phyloP scores from a whole-genome alignment of 805 yeast species.

The Hanseniaspora thailandica region DNA sequence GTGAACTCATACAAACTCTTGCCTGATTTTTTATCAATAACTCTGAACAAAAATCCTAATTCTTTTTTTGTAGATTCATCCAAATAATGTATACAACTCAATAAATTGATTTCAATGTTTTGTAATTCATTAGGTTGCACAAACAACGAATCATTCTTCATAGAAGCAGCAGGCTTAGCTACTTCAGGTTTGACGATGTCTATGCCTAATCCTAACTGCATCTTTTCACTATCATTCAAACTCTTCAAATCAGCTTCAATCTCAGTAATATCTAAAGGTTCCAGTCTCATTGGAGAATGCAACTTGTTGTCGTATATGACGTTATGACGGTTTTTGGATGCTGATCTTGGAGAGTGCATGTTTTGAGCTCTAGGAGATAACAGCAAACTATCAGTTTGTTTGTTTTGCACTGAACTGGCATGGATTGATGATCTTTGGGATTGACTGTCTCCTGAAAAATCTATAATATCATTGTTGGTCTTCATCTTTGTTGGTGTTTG shows the following conservation, averaged over 20 bases:
- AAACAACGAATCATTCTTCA: conserved; percentile 31
- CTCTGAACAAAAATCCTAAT: conserved; percentile 43
- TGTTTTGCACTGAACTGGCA: neutral
- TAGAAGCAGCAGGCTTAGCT: neutral
- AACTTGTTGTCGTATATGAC: conserved; percentile 27
- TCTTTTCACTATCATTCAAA: conserved; percentile 2
- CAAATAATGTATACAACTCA: conserved; percentile 46
- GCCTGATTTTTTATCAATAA: conserved; percentile 47
- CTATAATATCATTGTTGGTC: neutral
- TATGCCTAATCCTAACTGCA: neutral
- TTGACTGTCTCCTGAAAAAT: neutral
- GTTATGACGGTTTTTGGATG: conserved; percentile 24
- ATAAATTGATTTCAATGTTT: conserved; percentile 38
- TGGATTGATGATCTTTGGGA: conserved; percentile 10
- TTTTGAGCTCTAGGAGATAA: conserved; percentile 16
- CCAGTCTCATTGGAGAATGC: conserved; percentile 26
- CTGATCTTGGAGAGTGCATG: conserved; percentile 5
- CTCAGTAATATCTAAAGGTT: conserved; percentile 12
- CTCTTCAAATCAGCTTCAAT: conserved; percentile 8
- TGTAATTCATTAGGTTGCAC: conserved; percentile 49
- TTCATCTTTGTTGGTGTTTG: conserved; percentile 9
- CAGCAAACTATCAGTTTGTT: neutral
- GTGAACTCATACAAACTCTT: conserved; percentile 67
- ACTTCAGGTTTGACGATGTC: conserved; percentile 1
- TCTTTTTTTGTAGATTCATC: neutral